Base-by-base conservation (phyloP, 306 rosid genomes). In the Albizia julibrissin region DNA sequence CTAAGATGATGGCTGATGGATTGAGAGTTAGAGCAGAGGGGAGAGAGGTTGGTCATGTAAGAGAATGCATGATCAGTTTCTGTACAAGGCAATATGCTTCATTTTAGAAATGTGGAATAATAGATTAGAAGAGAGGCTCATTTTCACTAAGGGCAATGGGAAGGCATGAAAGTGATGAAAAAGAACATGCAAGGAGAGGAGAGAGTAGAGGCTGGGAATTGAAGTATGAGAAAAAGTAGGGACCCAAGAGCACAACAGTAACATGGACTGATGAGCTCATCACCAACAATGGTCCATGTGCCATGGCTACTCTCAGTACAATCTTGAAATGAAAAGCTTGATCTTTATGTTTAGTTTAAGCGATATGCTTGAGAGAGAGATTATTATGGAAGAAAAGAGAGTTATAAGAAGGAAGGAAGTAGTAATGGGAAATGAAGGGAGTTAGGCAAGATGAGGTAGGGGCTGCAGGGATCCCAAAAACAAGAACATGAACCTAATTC, bases 401-500 rank as follows among this genome's bases (percentile, higher is more conserved):
- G 62, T 56, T n/a, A 37, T 6, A 56, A n/a, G 62, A n/a, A 56
- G 62, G 62, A 21, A 8, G 62, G 22, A 21, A 9, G 26, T 3
- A 56, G 62, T 56, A n/a, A 56, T 56, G 27, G 62, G 26, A 6
- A n/a, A 6, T n/a, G 26, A 34, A 69, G 21, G 66, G 85, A 67
- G 77, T 74, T 66, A 84, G 87, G 64, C 84, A 65, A 2, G 26
- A n/a, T 1, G 65, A 58, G 26, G 65, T 58, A 54, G 77, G 52
- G 69, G 27, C 15, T 39, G 3, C 31, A 77, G 74, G 79, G 83
- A 72, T 78, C 71, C 29, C 47, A 76, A 67, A 79, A 80, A 80
- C 69, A 13, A 44, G 74, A 90, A 85, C 89, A 83, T 83, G 90
- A 80, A 84, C 81, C 79, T 80, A 33, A 33, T 37, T 37, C 85